These are phyloP conservation scores for Hanseniaspora singularis DNA, from an alignment of 805 yeast genomes.

Conservation along the genomic window DNA sequence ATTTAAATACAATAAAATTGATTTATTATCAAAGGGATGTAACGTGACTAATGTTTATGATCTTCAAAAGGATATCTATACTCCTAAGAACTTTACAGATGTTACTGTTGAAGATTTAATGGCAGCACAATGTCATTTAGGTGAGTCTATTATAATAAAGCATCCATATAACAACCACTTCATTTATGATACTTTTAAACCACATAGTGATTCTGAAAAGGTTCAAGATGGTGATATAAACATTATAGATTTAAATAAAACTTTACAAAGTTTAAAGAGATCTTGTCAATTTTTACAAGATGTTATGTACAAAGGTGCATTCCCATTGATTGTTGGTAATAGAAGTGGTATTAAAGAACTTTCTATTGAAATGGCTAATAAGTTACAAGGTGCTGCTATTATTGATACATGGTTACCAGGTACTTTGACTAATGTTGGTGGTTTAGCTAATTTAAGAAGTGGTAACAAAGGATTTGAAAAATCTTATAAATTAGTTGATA, in stretches of 20 bases:
- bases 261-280: conserved; percentile 59
- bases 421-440: conserved; percentile 67
- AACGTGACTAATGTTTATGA: conserved; percentile 36
- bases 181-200: conserved; percentile 71
- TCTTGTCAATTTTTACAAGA: conserved; percentile 81
- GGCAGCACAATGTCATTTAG: conserved; percentile 91
- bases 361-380: conserved; percentile 65
- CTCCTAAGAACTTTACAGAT: conserved; percentile 47
- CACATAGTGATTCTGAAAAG: neutral
- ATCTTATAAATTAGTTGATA: conserved; percentile 4
- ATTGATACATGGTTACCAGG: conserved; percentile 89
- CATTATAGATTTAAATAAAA: conserved; percentile 79
- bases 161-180: conserved; percentile 76
- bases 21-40: conserved; percentile 4
- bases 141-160: conserved; percentile 73
- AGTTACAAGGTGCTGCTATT: conserved; percentile 71
- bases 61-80: conserved; percentile 53
- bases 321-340: conserved; percentile 75
- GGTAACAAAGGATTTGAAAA: neutral
- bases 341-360: conserved; percentile 63
- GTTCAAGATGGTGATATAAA: conserved; percentile 46
- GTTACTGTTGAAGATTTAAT: conserved; percentile 57
- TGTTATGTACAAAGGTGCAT: conserved; percentile 72
- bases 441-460: conserved; percentile 20
- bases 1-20: conserved; percentile 3